Conservation (phyloP, 2,329 filamentous ascomycete genomes). For the Fusarium irregulare region DNA sequence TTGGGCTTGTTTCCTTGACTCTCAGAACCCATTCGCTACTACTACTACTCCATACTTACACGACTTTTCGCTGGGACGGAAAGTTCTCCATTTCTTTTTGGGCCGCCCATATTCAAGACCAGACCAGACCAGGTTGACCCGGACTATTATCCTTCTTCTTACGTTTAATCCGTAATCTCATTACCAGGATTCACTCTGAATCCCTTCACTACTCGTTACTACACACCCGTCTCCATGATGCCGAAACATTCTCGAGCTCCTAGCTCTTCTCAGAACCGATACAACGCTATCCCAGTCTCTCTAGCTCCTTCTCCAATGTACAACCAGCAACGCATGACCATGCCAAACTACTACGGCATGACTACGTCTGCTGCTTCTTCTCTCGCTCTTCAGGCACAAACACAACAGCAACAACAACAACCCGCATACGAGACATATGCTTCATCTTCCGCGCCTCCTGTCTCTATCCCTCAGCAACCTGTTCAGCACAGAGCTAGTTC, state of each 20-base stretch:
- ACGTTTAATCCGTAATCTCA: conserved; percentile 46
- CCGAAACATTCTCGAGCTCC: conserved; percentile 58
- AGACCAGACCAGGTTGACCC: conserved; percentile 46
- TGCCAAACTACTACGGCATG: conserved; percentile 57
- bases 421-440: conserved; percentile 56
- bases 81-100: conserved; percentile 32
- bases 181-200: conserved; percentile 28
- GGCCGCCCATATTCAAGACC: conserved; percentile 31
- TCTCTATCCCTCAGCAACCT: conserved; percentile 53
- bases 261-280: conserved; percentile 50
- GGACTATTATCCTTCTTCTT: conserved; percentile 18
- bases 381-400: conserved; percentile 49
- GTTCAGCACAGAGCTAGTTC: conserved; percentile 67
- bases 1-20: conserved; percentile 29
- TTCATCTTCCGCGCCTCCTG: conserved; percentile 49
- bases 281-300: conserved; percentile 53
- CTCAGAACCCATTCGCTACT: not conserved
- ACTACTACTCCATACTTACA: not conserved
- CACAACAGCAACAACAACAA: conserved; percentile 47
- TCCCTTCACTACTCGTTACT: conserved; percentile 25
- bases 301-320: conserved; percentile 58
- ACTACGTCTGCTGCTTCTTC: conserved; percentile 50
- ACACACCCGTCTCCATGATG: conserved; percentile 50
- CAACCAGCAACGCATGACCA: conserved; percentile 55
- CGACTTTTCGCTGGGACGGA: conserved; percentile 34